Conservation (phyloP, 768 basidiomycete genomes). For the Paxillus ammoniavirescens region DNA sequence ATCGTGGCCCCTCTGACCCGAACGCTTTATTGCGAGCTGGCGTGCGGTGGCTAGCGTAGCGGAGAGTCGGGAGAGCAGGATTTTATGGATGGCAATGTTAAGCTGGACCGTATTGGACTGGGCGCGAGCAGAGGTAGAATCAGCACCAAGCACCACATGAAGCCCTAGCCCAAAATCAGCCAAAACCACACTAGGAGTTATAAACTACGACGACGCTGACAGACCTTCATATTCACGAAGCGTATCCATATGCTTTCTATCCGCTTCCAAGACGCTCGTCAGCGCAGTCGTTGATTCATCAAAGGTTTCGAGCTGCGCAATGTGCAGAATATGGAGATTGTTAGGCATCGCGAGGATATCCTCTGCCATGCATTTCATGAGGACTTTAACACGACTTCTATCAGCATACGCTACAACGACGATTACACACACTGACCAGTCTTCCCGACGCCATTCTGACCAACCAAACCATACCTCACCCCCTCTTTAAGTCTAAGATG, state of each 20-base stretch:
- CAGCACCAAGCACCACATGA: slow-evolving; percentile 2
- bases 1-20: slow-evolving; percentile 6
- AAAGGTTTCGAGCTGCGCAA: slow-evolving; percentile 9
- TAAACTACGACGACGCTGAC: not conserved
- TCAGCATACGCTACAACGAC: not conserved
- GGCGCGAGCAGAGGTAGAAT: not conserved
- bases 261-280: slow-evolving; percentile 9
- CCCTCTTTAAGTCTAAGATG: slow-evolving; percentile 51
- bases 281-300: slow-evolving; percentile 8
- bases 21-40: slow-evolving; percentile 10
- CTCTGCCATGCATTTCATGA: slow-evolving; percentile 13
- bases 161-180: not conserved
- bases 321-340: slow-evolving; percentile 11
- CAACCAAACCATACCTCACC: slow-evolving; percentile 52
- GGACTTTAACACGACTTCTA: not conserved
- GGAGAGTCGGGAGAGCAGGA: slow-evolving; percentile 3
- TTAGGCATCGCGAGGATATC: slow-evolving; percentile 12
- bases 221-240: slow-evolving; percentile 11
- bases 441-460: slow-evolving; percentile 48
- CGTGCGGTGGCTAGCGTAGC: not conserved
- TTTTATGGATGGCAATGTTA: slow-evolving; percentile 3
- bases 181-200: not conserved
- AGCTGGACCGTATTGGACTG: not conserved
- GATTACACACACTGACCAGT: slow-evolving; percentile 35
- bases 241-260: slow-evolving; percentile 1